These are phyloP conservation scores for Colletotrichum falcatum DNA, from an alignment of 2,329 filamentous ascomycete species.

Conservation along the genomic window DNA sequence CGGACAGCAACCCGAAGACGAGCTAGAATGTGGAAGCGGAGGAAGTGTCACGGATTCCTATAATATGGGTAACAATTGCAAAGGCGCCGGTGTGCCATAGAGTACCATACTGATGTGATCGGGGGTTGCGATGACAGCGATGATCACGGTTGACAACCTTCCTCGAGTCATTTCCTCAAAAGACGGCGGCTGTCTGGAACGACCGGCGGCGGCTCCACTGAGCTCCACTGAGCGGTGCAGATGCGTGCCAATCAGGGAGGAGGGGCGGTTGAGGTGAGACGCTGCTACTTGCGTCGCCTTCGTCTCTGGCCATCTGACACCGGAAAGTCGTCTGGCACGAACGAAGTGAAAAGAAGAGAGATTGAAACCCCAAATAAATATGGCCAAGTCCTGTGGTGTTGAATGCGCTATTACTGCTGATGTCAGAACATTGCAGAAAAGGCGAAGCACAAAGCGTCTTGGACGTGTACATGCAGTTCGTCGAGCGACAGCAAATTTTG, in stretches of 20 bases:
- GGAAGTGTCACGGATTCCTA: background rate
- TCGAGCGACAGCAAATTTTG: slow-evolving; percentile 11
- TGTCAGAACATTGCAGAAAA: background rate
- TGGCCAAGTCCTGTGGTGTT: slow-evolving; percentile 12
- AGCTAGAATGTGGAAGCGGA: background rate
- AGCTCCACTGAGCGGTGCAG: slow-evolving; percentile 32
- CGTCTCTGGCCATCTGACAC: background rate
- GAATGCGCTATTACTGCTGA: background rate
- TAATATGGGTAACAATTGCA: background rate
- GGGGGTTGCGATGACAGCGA: background rate
- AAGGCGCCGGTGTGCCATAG: background rate
- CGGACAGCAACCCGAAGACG: slow-evolving; percentile 6
- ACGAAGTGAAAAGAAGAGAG: too few species aligned
- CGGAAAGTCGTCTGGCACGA: background rate
- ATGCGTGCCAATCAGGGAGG: background rate
- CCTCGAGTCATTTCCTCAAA: background rate
- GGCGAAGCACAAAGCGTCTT: background rate
- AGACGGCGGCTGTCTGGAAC: background rate
- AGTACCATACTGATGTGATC: background rate
- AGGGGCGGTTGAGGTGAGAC: background rate
- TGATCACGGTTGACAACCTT: background rate
- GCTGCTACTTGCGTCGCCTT: slow-evolving; percentile 7
- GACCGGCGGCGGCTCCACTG: background rate
- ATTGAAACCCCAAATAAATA: background rate
- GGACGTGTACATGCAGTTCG: slow-evolving; percentile 14